Conservation (phyloP, 352 stramenopile species). For the Pythium grandisporangium region DNA sequence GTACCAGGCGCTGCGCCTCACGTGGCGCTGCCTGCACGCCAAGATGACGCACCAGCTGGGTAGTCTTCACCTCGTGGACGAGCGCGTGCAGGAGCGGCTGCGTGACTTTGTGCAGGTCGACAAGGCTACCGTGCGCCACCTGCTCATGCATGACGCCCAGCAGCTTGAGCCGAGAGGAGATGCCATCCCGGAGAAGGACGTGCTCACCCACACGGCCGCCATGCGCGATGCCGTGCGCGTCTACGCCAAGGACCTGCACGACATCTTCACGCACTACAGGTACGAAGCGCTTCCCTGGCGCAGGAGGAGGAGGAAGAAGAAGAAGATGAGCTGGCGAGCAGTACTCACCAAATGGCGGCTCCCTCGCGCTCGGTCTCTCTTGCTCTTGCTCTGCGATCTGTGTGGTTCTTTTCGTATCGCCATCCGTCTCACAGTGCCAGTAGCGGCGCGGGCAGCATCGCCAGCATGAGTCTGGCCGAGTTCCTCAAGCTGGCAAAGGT, state of each 20-base stretch:
- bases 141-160: constrained; percentile 43
- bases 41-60: constrained; percentile 17
- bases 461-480: constrained; percentile 59
- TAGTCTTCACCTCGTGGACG: constrained; percentile 41
- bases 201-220: constrained; percentile 32
- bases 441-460: constrained; percentile 46
- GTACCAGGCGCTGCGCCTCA: constrained; percentile 57
- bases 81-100: constrained; percentile 50
- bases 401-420: neutral
- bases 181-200: constrained; percentile 42
- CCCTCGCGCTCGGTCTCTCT: too few relatives aligned
- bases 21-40: constrained; percentile 46
- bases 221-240: constrained; percentile 38
- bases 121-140: constrained; percentile 32
- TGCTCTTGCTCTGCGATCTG: neutral
- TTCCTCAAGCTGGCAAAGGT: constrained; percentile 71
- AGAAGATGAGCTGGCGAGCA: too few relatives aligned
- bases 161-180: too few relatives aligned
- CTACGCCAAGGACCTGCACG: constrained; percentile 70
- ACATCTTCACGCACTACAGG: constrained; percentile 86
- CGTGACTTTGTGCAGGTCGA: constrained; percentile 51
- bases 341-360: too few relatives aligned
- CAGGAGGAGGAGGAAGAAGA: too few relatives aligned
- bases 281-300: too few relatives aligned
- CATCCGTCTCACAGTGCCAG: constrained; percentile 29